These are phyloP conservation scores for Citrullus amarus DNA, from an alignment of 306 rosid genomes.

Conservation along the genomic window DNA sequence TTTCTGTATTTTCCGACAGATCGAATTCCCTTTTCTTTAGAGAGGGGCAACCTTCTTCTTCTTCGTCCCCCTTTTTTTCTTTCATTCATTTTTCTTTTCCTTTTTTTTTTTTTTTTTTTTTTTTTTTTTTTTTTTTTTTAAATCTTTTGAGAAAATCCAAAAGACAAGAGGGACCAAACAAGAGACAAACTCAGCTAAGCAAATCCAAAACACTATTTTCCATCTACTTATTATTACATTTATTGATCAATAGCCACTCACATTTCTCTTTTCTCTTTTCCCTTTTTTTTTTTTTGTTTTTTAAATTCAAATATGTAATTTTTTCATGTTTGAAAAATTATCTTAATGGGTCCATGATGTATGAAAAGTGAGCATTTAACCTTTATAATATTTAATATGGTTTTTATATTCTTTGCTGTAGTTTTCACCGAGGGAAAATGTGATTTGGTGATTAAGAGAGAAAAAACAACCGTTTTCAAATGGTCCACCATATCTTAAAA, in stretches of 20 bases:
- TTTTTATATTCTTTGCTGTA: not conserved
- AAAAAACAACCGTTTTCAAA: not conserved
- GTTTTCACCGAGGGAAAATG: not conserved
- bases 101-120: too few relatives aligned
- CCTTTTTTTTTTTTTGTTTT: not conserved
- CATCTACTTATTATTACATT: not conserved
- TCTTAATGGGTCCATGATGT: not conserved
- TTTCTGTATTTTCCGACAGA: not conserved
- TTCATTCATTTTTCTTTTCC: not conserved
- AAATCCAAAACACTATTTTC: slow-evolving; percentile 4
- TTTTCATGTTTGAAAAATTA: not conserved
- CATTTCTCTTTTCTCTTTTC: not conserved
- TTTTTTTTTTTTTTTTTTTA: too few relatives aligned
- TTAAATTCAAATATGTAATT: not conserved
- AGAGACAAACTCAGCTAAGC: not conserved
- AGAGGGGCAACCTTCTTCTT: not conserved
- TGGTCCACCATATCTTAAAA: not conserved
- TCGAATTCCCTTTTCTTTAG: slow-evolving; percentile 3
- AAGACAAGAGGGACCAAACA: not conserved
- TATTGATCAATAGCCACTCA: not conserved
- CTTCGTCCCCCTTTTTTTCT: not conserved
- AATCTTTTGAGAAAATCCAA: too few relatives aligned
- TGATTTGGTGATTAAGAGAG: not conserved
- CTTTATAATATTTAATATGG: not conserved
- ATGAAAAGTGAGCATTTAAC: not conserved